Conservation (phyloP, 169 alveolate genomes). For the Prorocentrum cordatum region DNA sequence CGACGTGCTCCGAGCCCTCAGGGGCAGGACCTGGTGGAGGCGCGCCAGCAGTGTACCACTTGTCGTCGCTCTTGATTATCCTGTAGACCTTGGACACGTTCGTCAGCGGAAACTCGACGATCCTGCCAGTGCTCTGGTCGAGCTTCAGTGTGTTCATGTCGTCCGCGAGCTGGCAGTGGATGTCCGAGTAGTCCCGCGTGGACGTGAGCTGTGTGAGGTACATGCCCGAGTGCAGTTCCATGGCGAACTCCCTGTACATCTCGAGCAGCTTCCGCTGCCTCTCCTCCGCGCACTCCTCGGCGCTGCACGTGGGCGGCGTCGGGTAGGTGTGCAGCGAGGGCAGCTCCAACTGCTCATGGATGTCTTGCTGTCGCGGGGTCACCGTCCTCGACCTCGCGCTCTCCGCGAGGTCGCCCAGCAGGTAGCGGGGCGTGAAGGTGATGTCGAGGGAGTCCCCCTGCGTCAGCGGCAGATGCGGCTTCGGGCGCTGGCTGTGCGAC, state of each 20-base stretch:
- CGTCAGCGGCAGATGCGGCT: too few relatives aligned
- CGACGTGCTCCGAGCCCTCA: conserved; percentile 20
- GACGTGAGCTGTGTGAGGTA: conserved; percentile 65
- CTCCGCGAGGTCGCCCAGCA: too few relatives aligned
- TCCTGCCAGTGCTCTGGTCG: conserved; percentile 66
- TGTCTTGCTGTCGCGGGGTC: too few relatives aligned
- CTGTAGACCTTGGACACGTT: conserved; percentile 66
- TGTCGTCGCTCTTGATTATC: conserved; percentile 61
- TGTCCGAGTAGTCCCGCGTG: conserved; percentile 53
- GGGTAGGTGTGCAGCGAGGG: conserved; percentile 5
- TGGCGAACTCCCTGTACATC: conserved; percentile 66
- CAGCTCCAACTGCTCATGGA: background rate
- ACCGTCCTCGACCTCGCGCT: too few relatives aligned
- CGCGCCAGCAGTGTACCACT: conserved; percentile 56
- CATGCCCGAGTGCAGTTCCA: conserved; percentile 60
- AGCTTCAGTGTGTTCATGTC: conserved; percentile 32
- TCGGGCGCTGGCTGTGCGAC: too few relatives aligned
- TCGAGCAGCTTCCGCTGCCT: conserved; percentile 40
- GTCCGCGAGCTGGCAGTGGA: conserved; percentile 50
- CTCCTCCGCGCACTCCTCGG: conserved; percentile 26
- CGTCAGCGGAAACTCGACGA: conserved; percentile 59
- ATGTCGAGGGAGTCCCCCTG: conserved; percentile 63
- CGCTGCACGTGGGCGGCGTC: conserved; percentile 27
- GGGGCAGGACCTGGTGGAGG: too few relatives aligned
- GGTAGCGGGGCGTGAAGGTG: conserved; percentile 65